Conservation (phyloP, 345 rosid species). For the Citrus mangshanensis region DNA sequence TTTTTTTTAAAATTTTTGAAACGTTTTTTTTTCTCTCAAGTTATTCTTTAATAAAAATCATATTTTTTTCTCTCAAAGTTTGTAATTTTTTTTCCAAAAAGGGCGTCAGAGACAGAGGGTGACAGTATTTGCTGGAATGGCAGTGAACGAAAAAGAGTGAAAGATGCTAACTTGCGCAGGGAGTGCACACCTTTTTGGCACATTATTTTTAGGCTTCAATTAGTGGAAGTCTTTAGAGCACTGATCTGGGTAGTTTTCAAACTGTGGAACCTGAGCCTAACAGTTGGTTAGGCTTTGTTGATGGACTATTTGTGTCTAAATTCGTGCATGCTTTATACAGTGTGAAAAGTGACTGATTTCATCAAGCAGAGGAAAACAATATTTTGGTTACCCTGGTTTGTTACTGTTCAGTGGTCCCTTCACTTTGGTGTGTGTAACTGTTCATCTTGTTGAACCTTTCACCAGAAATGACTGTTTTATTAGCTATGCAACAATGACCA, state of each 20-base stretch:
- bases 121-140: slow-evolving; percentile 21
- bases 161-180: slow-evolving; percentile 10
- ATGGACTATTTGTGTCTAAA: slow-evolving; percentile 5
- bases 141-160: slow-evolving; percentile 10
- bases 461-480: not conserved
- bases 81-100: slow-evolving; percentile 14
- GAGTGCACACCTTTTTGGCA: slow-evolving; percentile 6
- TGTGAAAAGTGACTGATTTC: slow-evolving; percentile 11
- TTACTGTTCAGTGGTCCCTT: slow-evolving; percentile 16
- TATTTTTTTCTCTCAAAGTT: not conserved
- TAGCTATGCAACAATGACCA: not conserved
- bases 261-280: not conserved
- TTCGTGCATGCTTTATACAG: slow-evolving; percentile 17
- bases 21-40: not conserved
- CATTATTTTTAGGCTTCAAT: slow-evolving; percentile 4
- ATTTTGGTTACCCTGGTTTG: slow-evolving; percentile 11
- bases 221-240: not conserved
- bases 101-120: slow-evolving; percentile 26
- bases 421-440: not conserved
- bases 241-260: slow-evolving; percentile 7
- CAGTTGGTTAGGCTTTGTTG: slow-evolving; percentile 4
- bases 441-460: slow-evolving; percentile 9
- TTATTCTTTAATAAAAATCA: no score
- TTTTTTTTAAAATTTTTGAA: no score
- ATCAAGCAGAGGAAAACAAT: not conserved